phyloP scores from a whole-genome alignment of 768 basidiomycete genomes.

The Russula compacta region DNA sequence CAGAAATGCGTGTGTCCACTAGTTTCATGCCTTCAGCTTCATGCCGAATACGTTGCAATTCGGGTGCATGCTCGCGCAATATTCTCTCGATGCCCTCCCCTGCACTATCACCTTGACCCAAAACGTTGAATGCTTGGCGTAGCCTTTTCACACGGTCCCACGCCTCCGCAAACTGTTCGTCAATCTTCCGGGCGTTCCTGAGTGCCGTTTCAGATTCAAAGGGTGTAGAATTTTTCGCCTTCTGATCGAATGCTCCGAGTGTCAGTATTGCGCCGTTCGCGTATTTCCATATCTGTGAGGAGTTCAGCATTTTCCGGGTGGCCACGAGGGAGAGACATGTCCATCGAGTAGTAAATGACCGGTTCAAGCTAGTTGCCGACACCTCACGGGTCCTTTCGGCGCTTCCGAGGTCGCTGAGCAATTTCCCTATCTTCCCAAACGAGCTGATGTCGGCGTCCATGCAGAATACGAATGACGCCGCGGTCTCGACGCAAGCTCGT shows the following conservation, averaged over 20 bases:
- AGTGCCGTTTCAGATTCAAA: background rate
- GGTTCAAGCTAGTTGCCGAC: background rate
- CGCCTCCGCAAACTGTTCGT: background rate
- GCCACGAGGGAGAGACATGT: constrained; percentile 14
- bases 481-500: background rate
- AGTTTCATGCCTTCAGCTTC: background rate
- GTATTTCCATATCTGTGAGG: background rate
- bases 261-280: background rate
- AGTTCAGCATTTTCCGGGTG: background rate
- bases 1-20: background rate
- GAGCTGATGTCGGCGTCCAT: background rate
- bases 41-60: background rate
- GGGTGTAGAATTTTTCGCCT: background rate
- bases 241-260: background rate
- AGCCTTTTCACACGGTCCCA: constrained; percentile 3
- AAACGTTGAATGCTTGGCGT: background rate
- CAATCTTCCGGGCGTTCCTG: constrained; percentile 1
- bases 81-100: background rate
- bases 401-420: constrained; percentile 5
- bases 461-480: constrained; percentile 7
- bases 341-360: constrained; percentile 12
- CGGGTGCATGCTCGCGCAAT: background rate
- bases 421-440: constrained; percentile 7
- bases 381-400: background rate
- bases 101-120: background rate